These are phyloP conservation scores for Ophiostoma ips DNA, from an alignment of 2,329 filamentous ascomycete genomes.

Conservation along the genomic window DNA sequence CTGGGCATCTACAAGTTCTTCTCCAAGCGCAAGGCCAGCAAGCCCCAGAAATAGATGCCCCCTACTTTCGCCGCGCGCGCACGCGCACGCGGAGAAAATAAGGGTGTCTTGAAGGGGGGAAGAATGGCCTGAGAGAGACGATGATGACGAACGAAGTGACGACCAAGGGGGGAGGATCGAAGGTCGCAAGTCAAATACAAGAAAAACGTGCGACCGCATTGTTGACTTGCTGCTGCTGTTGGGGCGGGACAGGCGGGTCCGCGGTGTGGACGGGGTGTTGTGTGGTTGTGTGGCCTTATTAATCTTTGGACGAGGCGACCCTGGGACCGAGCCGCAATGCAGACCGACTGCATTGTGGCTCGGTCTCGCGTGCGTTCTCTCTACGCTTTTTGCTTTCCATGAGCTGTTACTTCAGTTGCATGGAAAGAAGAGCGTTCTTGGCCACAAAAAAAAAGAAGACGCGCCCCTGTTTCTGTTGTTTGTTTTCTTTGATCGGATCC, in stretches of 20 bases:
- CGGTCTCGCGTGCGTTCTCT: conserved; percentile 1
- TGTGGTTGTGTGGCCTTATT: conserved; percentile 7
- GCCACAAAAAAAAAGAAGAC: conserved; percentile 3
- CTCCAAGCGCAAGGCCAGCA: conserved; percentile 18
- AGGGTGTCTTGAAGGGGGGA: no score
- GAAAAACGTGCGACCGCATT: background rate
- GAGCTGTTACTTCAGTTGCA: no score
- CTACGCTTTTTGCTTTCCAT: background rate
- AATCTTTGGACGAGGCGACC: conserved; percentile 7
- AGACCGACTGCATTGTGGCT: background rate
- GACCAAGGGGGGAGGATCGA: background rate
- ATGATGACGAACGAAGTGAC: background rate
- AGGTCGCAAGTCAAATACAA: background rate
- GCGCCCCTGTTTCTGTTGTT: conserved; percentile 1
- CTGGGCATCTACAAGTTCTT: conserved; percentile 30
- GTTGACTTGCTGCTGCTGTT: background rate
- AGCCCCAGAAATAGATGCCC: conserved; percentile 9
- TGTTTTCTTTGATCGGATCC: background rate
- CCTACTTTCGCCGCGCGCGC: background rate
- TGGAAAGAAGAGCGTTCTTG: conserved; percentile 1
- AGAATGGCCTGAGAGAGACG: background rate
- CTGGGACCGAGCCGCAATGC: background rate
- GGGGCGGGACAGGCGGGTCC: background rate
- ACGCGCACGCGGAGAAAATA: no score
- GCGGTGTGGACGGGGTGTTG: conserved; percentile 2